Evolutionary conservation across 345 rosid genomes (phyloP), one percentile per base, ranked within the genome.

Genomic region (Citrus cavaleriei): DNA sequence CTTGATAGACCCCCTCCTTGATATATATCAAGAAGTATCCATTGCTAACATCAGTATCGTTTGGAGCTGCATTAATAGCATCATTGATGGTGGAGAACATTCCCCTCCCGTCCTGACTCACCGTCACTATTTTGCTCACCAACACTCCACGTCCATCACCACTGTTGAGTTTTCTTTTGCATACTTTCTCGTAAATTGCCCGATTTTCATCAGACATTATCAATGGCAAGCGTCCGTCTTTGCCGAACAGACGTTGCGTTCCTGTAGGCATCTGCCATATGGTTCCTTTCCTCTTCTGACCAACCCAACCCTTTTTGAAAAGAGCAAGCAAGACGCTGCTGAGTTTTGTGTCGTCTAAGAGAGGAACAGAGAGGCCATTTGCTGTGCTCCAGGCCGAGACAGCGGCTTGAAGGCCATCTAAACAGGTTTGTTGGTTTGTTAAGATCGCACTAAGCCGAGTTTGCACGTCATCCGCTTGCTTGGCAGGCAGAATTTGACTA

Each of bases 21-120:
- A 94, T 79, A 58, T 86, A 91, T 27, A 96, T 90, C 91, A 96
- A 73, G 83, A 91, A 96, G 78, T 92, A 96, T 19, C 99, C 98
- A 2, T 74, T 79, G 5, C 21, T 63, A 34, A 86, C 90, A 10
- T 83, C 72, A 2, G 90, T 87, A 4, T 92, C 93, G 60, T 92
- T 91, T 7, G 98, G 99, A 49, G 98, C 98, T 2, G 84, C 91
- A 4, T 84, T 62, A 24, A 96, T 27, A 6, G 99, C 99, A 0
- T 93, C 97, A 40, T 73, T 85, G 49, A 95, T 92, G 66, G 91
- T 84, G 16, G 89, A 81, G 85, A 90, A 95, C 79, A 90, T 89
- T 8, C 93, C 99, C 37, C 81, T 81, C 7, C 97, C 97, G 73
- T 96, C 84, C 80, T 86, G 87, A 54, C 82, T 86, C 81, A 95